Conservation (phyloP, 371 early-diverging fungal genomes). For the Rhizopus delemar region DNA sequence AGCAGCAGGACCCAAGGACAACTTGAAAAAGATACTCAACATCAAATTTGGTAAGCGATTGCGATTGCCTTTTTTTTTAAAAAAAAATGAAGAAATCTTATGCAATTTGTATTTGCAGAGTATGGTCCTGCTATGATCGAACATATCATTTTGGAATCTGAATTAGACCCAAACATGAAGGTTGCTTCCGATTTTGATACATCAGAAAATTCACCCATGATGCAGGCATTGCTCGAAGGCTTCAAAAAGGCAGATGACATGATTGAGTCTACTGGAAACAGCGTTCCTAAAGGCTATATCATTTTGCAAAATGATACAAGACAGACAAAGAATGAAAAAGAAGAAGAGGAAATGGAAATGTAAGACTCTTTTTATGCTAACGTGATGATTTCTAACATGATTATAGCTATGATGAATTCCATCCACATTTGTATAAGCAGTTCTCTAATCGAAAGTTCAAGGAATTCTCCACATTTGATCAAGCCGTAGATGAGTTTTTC, state of each 20-base stretch:
- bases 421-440: constrained; percentile 82
- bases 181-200: constrained; percentile 58
- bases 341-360: constrained; percentile 53
- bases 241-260: constrained; percentile 60
- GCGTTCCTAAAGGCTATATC: constrained; percentile 60
- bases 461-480: constrained; percentile 76
- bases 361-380: constrained; percentile 23
- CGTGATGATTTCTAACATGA: background rate
- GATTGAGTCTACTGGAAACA: constrained; percentile 51
- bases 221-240: constrained; percentile 37
- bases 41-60: constrained; percentile 57
- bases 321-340: constrained; percentile 39
- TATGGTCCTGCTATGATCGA: constrained; percentile 92
- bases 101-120: constrained; percentile 27
- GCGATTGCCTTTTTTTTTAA: background rate
- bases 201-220: constrained; percentile 45
- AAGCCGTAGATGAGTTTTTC: constrained; percentile 90
- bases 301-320: constrained; percentile 54
- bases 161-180: constrained; percentile 67
- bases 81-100: too few relatives aligned
- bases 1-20: constrained; percentile 71
- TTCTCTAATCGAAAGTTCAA: constrained; percentile 51
- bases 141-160: constrained; percentile 75
- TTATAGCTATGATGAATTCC: constrained; percentile 82
- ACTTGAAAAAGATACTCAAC: constrained; percentile 76